Base-by-base conservation (phyloP, 805 yeast species). In the Ogataea nonfermentans region DNA sequence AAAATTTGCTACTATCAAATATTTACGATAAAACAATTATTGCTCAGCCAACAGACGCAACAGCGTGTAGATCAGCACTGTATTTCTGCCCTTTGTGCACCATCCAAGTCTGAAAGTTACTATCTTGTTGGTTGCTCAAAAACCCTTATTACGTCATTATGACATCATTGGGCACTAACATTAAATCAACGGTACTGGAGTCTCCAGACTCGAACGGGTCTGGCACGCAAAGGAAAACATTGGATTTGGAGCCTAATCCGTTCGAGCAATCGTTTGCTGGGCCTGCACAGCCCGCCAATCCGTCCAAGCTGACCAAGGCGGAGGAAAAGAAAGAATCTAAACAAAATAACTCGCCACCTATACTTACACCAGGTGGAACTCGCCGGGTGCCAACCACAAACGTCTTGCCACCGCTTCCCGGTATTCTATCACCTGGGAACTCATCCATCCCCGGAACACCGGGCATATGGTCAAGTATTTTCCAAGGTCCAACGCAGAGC, bases 211-310 rank as follows among this genome's bases (percentile, higher is more conserved):
- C 46, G n/a, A 39, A 26, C 28, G 36, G 43, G 23, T 37, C 45
- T 4, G 35, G 31, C 12, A 23, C 40, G 9, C 40, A 37, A 24
- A 35, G 35, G 25, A 52, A 52, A 45, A 52, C 60, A 2, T 43
- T 62, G 14, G 67, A 61, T 39, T 37, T 89, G 43, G 99, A 93
- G 61, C 96, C 93, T 8, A 91, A 91, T 55, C 97, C 97, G 4
- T 91, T 91, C 59, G 99, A 91, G 62, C 85, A 84, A 61, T 85
- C 95, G 35, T 91, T 91, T 66, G 96, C 62, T 6, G 55, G 51
- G 26, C 48, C 43, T 36, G 44, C 55, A 16, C 51, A 46, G 8
- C 35, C 43, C 13, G 27, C 27, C 31, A 9, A 44, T 24, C 20
- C 34, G 11, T 13, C 41, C 23, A 31, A 29, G 22, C 25, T 36